These are phyloP conservation scores for Haberlea rhodopensis DNA, from an alignment of 257 asterid species.

Conservation along the genomic window DNA sequence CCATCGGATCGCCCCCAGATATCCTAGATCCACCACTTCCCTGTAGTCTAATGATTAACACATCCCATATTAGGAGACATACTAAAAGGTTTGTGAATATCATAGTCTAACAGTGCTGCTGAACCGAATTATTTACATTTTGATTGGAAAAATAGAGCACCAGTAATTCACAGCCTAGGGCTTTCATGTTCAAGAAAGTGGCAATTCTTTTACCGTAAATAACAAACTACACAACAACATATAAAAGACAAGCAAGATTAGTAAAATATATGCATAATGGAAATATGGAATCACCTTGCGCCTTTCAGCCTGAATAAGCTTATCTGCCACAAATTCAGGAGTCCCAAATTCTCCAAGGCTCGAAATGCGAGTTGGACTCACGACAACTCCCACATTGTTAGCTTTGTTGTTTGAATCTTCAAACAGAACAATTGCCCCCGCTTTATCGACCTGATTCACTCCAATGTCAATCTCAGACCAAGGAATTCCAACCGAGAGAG, in stretches of 20 bases:
- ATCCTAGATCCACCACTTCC: background rate
- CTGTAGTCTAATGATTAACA: background rate
- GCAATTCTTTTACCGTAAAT: background rate
- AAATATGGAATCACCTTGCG: conserved; percentile 54
- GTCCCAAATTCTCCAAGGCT: conserved; percentile 69
- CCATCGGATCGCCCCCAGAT: background rate
- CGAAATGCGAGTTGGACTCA: conserved; percentile 70
- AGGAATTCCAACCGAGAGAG: background rate
- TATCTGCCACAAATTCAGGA: conserved; percentile 86
- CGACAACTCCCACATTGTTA: conserved; percentile 82
- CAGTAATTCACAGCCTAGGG: background rate
- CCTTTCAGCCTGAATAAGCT: conserved; percentile 81
- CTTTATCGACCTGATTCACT: conserved; percentile 71
- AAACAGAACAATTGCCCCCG: conserved; percentile 81
- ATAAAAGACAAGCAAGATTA: background rate
- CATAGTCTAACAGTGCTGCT: background rate
- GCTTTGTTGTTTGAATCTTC: conserved; percentile 64
- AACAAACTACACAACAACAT: conserved; percentile 9
- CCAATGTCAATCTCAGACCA: background rate
- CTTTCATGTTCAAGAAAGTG: background rate
- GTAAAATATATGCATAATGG: background rate
- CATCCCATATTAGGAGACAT: background rate
- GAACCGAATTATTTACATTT: background rate
- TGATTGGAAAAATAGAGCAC: background rate
- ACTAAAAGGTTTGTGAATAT: background rate